Evolutionary conservation across 495 filamentous ascomycete species (phyloP).

Genomic region (Pseudotulostoma volvatum): DNA sequence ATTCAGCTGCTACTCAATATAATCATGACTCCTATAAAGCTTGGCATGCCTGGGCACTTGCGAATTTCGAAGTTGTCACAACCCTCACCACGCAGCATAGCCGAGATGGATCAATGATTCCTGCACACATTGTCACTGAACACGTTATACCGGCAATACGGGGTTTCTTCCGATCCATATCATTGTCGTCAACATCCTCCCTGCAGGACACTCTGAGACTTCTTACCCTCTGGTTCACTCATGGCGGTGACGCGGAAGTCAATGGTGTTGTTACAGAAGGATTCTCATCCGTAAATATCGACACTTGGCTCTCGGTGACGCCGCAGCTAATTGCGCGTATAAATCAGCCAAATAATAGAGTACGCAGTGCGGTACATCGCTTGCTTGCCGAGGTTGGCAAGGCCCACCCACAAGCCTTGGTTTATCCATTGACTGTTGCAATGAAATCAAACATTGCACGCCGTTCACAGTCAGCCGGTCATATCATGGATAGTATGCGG

Average conservation of each 20-base stretch:
- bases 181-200: constrained; percentile 76
- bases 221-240: constrained; percentile 88
- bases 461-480: constrained; percentile 65
- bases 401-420: constrained; percentile 88
- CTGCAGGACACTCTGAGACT: constrained; percentile 88
- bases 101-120: constrained; percentile 36
- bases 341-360: constrained; percentile 76
- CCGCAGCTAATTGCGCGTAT: constrained; percentile 94
- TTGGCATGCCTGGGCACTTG: constrained; percentile 98
- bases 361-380: constrained; percentile 79
- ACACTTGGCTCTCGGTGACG: constrained; percentile 97
- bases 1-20: constrained; percentile 77
- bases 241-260: constrained; percentile 78
- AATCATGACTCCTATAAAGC: constrained; percentile 94
- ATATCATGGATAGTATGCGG: constrained; percentile 96
- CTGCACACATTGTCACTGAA: constrained; percentile 50
- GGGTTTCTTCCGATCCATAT: constrained; percentile 92
- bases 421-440: constrained; percentile 97
- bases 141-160: constrained; percentile 88
- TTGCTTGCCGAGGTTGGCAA: constrained; percentile 82
- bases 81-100: constrained; percentile 47
- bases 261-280: constrained; percentile 76
- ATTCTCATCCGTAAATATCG: constrained; percentile 76
- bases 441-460: constrained; percentile 81
- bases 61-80: constrained; percentile 96